phyloP scores from a whole-genome alignment of 176 grass and related monocot genomes.

The Oryza coarctata region DNA sequence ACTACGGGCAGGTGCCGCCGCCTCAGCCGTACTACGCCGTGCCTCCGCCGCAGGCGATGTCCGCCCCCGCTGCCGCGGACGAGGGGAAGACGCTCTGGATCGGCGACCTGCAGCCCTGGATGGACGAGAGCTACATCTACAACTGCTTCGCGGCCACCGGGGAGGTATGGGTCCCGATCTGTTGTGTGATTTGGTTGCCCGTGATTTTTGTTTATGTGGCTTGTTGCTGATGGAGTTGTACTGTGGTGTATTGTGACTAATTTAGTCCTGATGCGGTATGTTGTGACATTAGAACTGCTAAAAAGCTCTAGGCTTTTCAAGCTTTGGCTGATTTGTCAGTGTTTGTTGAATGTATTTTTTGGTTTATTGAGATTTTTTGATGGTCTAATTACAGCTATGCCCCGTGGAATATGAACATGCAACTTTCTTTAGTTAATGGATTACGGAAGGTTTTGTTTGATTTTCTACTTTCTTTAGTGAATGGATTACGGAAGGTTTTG shows the following conservation, averaged over 20 bases:
- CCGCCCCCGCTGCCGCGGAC: slow-evolving; percentile 46
- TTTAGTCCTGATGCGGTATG: background rate
- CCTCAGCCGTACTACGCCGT: slow-evolving; percentile 57
- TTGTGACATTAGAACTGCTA: background rate
- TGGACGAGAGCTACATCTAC: slow-evolving; percentile 91
- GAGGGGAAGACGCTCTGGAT: slow-evolving; percentile 95
- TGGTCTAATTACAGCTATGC: background rate
- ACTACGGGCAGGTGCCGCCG: slow-evolving; percentile 53
- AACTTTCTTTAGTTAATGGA: background rate
- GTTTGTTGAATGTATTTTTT: background rate
- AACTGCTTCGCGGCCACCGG: slow-evolving; percentile 67
- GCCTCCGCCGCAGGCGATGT: background rate
- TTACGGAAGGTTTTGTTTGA: background rate
- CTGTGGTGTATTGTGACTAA: background rate
- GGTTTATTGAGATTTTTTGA: background rate
- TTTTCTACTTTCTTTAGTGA: background rate
- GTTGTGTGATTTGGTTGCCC: background rate
- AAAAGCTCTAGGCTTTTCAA: background rate
- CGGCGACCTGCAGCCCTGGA: slow-evolving; percentile 93
- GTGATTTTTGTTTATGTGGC: background rate
- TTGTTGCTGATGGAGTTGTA: background rate
- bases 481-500: background rate
- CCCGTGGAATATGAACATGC: background rate
- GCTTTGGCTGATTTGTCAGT: background rate
- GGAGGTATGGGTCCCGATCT: slow-evolving; percentile 52